Conservation (phyloP, 805 yeast genomes). For the Clavispora santaluciae region DNA sequence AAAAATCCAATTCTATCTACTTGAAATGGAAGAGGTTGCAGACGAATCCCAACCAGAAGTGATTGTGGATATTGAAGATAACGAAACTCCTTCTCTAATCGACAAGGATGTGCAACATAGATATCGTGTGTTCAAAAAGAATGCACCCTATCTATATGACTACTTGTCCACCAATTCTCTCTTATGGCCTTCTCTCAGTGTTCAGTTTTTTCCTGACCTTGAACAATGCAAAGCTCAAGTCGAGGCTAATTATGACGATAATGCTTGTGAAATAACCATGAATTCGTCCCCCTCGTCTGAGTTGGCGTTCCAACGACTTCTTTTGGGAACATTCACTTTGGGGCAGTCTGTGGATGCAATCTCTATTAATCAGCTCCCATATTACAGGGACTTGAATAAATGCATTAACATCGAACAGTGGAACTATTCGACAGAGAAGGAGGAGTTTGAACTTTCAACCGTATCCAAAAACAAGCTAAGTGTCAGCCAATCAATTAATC, state of each 20-base stretch:
- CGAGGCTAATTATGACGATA: neutral
- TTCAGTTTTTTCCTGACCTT: conserved; percentile 61
- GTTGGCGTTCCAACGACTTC: conserved; percentile 14
- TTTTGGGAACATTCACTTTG: conserved; percentile 16
- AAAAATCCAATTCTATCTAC: neutral
- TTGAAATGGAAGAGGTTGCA: neutral
- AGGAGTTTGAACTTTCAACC: conserved; percentile 34
- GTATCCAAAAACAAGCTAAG: conserved; percentile 25
- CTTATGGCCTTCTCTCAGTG: conserved; percentile 61
- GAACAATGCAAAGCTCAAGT: conserved; percentile 1
- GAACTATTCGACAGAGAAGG: conserved; percentile 34
- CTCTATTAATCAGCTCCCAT: conserved; percentile 31
- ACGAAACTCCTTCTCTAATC: conserved; percentile 10
- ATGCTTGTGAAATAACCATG: neutral
- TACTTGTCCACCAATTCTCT: conserved; percentile 47
- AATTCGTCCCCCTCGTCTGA: conserved; percentile 1
- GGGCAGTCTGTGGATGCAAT: conserved; percentile 17
- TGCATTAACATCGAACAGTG: conserved; percentile 34
- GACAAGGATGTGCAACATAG: conserved; percentile 30
- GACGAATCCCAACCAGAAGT: neutral
- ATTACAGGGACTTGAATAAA: conserved; percentile 26
- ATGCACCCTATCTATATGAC: conserved; percentile 52
- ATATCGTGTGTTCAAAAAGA: conserved; percentile 59
- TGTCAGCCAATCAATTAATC: conserved; percentile 56
- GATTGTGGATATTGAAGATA: neutral